Conservation (phyloP, 1,284 basidiomycete genomes). For the Kalmanozyma brasiliensis region DNA sequence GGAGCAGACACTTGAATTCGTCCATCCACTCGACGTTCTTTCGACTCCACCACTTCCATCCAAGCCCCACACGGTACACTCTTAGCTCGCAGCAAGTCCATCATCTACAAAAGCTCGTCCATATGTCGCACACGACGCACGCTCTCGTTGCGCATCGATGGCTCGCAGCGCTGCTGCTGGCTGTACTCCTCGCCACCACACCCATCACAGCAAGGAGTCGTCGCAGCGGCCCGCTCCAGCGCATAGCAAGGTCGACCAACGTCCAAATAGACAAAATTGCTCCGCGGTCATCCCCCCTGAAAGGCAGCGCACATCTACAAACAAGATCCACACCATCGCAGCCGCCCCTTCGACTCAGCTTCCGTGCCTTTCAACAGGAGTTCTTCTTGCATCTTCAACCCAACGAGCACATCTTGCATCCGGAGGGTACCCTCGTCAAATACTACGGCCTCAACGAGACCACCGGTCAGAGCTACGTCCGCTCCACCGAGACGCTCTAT, state of each 20-base stretch:
- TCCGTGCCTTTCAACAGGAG: conserved; percentile 56
- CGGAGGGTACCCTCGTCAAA: conserved; percentile 52
- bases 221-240: conserved; percentile 33
- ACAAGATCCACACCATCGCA: conserved; percentile 6
- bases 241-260: conserved; percentile 33
- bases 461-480: conserved; percentile 31
- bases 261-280: conserved; percentile 22
- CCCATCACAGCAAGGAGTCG: conserved; percentile 28
- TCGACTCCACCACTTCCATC: too few relatives aligned
- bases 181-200: conserved; percentile 10
- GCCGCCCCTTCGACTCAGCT: conserved; percentile 51
- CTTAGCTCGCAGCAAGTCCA: too few relatives aligned
- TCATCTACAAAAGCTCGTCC: neutral
- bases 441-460: conserved; percentile 43
- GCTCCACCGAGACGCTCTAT: conserved; percentile 31
- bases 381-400: conserved; percentile 59
- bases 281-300: conserved; percentile 3
- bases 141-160: conserved; percentile 14
- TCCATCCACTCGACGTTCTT: too few relatives aligned
- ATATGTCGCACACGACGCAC: conserved; percentile 13
- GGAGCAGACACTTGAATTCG: too few relatives aligned
- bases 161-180: conserved; percentile 33
- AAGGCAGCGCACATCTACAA: conserved; percentile 2
- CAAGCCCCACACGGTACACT: too few relatives aligned
- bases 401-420: conserved; percentile 55